Conservation (phyloP, 179 eudicot species). For the Carnegiea gigantea region DNA sequence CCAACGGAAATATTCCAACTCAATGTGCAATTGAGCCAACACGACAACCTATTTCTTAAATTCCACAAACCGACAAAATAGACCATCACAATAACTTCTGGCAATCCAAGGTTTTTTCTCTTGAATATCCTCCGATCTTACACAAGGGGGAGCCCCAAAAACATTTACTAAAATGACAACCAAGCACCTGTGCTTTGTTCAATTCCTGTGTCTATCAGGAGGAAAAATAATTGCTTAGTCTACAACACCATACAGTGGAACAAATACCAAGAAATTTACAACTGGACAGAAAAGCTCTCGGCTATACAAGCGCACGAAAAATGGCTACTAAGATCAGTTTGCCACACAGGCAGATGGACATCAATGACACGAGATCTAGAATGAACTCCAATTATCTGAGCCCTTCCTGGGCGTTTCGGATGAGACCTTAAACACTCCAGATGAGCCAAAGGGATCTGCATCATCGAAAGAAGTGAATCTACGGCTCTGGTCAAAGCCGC, state of each 20-base stretch:
- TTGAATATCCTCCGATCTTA: not conserved
- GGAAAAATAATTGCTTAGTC: conserved; percentile 3
- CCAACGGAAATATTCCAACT: too few relatives aligned
- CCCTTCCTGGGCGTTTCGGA: conserved; percentile 60
- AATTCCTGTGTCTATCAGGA: not conserved
- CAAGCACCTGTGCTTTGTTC: not conserved
- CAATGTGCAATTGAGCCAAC: not conserved
- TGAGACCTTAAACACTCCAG: conserved; percentile 85
- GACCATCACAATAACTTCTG: not conserved
- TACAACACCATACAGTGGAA: conserved; percentile 19
- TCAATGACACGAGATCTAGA: conserved; percentile 26
- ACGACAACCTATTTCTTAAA: not conserved
- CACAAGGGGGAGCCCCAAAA: not conserved
- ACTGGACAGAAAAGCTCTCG: conserved; percentile 10
- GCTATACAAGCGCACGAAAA: conserved; percentile 31
- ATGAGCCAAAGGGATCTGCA: conserved; percentile 85
- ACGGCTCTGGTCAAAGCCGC: conserved; percentile 57
- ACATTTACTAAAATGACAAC: not conserved
- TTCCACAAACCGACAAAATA: not conserved
- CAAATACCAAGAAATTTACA: conserved; percentile 22
- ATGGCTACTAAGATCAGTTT: conserved; percentile 14
- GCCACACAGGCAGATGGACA: not conserved
- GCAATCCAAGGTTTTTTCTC: not conserved
- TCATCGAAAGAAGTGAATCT: conserved; percentile 81
- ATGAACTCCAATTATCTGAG: conserved; percentile 75